Evolutionary conservation across 1,139 yeast genomes (phyloP).

Genomic region (Scheffersomyces cryptocercus): DNA sequence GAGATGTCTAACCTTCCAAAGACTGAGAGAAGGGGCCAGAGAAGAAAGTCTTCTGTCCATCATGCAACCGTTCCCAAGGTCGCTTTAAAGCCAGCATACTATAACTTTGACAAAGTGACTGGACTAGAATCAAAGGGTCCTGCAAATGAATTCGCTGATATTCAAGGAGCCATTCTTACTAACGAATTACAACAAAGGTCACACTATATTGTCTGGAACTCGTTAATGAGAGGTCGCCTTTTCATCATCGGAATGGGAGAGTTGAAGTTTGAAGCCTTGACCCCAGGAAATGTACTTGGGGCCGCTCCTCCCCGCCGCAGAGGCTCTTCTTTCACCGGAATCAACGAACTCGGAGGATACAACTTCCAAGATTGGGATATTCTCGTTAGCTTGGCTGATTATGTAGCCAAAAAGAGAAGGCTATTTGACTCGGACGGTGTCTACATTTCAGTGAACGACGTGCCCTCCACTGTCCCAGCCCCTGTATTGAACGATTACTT

Average conservation of each 20-base stretch:
- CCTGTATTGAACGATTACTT: conserved; percentile 42
- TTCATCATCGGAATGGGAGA: conserved; percentile 40
- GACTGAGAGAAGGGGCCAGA: conserved; percentile 3
- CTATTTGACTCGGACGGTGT: conserved; percentile 14
- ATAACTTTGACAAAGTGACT: conserved; percentile 9
- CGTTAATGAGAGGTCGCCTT: conserved; percentile 19
- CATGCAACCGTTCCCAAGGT: conserved; percentile 30
- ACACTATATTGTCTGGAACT: conserved; percentile 38
- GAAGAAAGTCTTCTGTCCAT: conserved; percentile 31
- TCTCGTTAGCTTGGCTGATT: conserved; percentile 33
- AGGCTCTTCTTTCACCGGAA: conserved; percentile 39
- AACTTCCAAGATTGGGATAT: conserved; percentile 46
- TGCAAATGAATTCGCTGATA: conserved; percentile 18
- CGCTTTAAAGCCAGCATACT: conserved; percentile 33
- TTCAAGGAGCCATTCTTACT: conserved; percentile 42
- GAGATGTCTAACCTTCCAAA: conserved; percentile 9
- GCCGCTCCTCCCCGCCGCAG: conserved; percentile 25
- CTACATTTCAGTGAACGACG: conserved; percentile 30
- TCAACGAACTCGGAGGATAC: conserved; percentile 43
- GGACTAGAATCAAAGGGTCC: conserved; percentile 3
- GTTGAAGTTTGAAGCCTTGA: conserved; percentile 27
- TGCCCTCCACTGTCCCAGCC: conserved; percentile 37
- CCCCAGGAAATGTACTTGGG: conserved; percentile 20
- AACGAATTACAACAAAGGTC: conserved; percentile 42
- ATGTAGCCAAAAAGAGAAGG: conserved; percentile 27